Evolutionary conservation across 345 rosid genomes (phyloP), one percentile per base, ranked within the genome.

Genomic region (Excoecaria agallocha): DNA sequence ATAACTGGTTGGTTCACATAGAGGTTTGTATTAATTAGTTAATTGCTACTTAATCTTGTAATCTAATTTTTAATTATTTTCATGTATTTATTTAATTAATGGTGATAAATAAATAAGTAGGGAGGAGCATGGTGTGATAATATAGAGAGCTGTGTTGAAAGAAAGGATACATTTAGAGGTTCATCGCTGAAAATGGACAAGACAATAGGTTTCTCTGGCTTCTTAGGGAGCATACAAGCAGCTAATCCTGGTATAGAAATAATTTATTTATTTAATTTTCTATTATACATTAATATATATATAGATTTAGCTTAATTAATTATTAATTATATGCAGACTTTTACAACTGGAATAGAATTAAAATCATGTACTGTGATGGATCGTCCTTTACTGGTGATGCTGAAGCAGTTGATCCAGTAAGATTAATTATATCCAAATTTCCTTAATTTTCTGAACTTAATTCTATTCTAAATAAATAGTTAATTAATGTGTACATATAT

Each of bases 281-380:
- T 50, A 50, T 50, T 4, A 50, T 10, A 17, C 9, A 13, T 50
- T 50, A 50, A 3, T 4, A 50, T 10, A 17, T 50, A 13, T 50
- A 50, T 50, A 50, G 4, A 50, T 50, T 45, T 24, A 58, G 8
- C 2, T 50, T 11, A 50, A 50, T 58, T 4, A 58, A 10, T 58
- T 58, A 2, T 35, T 6, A 5, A 30, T 30, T 30, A 30, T 30
- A 30, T 86, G 30, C 63, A 95, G 99, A 91, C 64, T 93, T 90
- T 61, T 85, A 87, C 83, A 88, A 93, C 70, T 95, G 97, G 96
- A 95, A 93, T 65, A 79, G 92, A 79, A 81, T 96, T 71, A 91
- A 90, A 84, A 82, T 96, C 73, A 84, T 97, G 80, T 96, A 96
- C 81, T 96, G 98, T 55, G 98, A 96, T 59, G 98, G 98, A 3